A percentile compares a stretch with the other conserved stretches of the same genome.
Conservation (phyloP, 1,284 basidiomycete species). For the Apiotrichum gamsii region DNA sequence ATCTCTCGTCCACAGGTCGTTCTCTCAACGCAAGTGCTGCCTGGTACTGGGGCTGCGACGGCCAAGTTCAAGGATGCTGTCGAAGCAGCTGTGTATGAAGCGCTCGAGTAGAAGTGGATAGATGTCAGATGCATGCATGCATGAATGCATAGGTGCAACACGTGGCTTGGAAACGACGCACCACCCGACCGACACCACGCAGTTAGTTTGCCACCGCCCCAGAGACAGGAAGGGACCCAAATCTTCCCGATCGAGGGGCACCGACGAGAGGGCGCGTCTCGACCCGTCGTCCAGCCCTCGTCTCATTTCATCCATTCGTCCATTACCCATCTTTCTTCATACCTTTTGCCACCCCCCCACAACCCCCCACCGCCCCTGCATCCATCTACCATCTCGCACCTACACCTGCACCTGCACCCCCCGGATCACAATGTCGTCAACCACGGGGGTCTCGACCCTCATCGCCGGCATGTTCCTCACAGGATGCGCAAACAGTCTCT, state of each 20-base stretch:
- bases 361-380: not conserved
- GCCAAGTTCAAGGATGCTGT: constrained; percentile 13
- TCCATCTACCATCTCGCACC: not conserved
- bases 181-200: too few relatives aligned
- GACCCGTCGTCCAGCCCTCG: too few relatives aligned
- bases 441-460: constrained; percentile 25
- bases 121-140: too few relatives aligned
- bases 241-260: too few relatives aligned
- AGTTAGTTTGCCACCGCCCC: too few relatives aligned
- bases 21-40: constrained; percentile 24
- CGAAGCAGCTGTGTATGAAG: constrained; percentile 24
- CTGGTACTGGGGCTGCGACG: constrained; percentile 5
- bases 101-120: too few relatives aligned
- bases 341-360: too few relatives aligned
- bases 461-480: constrained; percentile 52
- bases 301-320: too few relatives aligned
- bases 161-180: too few relatives aligned
- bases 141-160: not conserved
- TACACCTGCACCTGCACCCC: not conserved
- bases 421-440: constrained; percentile 3
- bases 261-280: too few relatives aligned
- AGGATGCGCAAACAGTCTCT: constrained; percentile 48
- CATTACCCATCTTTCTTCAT: too few relatives aligned
- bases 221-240: too few relatives aligned
- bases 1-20: constrained; percentile 21